phyloP scores from a whole-genome alignment of 2,329 filamentous ascomycete species.

The Colletotrichum australisinense region DNA sequence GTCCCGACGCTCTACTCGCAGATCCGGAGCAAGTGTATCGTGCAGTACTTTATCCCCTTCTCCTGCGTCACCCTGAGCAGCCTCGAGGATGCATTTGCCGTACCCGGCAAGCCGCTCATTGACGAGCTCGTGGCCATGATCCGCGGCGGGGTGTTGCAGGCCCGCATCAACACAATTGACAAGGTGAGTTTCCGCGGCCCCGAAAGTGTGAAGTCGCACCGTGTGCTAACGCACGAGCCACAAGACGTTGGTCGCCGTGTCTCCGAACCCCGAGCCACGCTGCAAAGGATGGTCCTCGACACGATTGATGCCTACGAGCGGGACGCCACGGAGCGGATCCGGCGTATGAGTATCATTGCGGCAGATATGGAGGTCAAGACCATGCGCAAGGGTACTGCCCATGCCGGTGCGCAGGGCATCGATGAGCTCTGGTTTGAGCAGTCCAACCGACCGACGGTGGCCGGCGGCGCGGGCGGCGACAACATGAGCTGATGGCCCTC shows the following conservation, averaged over 20 bases:
- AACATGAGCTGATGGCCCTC: conserved; percentile 25
- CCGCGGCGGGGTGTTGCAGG: conserved; percentile 75
- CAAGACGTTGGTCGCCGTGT: conserved; percentile 80
- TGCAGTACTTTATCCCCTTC: conserved; percentile 93
- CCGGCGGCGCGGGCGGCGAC: conserved; percentile 24
- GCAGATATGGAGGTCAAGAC: conserved; percentile 79
- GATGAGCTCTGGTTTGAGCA: conserved; percentile 51
- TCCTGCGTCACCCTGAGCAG: conserved; percentile 85
- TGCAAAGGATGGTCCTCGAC: conserved; percentile 77
- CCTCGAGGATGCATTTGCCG: conserved; percentile 81
- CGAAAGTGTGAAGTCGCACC: conserved; percentile 7
- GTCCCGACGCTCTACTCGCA: conserved; percentile 75
- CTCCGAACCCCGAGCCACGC: conserved; percentile 72
- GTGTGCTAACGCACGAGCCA: conserved; percentile 28
- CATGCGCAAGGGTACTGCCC: conserved; percentile 20
- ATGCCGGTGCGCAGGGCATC: conserved; percentile 23
- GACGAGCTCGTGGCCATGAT: conserved; percentile 85
- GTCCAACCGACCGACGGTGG: conserved; percentile 20
- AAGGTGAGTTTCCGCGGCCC: conserved; percentile 58
- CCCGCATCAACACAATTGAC: conserved; percentile 87
- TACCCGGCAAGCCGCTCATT: conserved; percentile 72
- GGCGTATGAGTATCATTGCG: conserved; percentile 80
- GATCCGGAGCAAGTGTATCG: conserved; percentile 91
- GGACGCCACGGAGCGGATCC: conserved; percentile 79
- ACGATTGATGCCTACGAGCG: conserved; percentile 78